Conservation (phyloP, 805 yeast genomes). For the Trichomonascus vanleenenianus region DNA sequence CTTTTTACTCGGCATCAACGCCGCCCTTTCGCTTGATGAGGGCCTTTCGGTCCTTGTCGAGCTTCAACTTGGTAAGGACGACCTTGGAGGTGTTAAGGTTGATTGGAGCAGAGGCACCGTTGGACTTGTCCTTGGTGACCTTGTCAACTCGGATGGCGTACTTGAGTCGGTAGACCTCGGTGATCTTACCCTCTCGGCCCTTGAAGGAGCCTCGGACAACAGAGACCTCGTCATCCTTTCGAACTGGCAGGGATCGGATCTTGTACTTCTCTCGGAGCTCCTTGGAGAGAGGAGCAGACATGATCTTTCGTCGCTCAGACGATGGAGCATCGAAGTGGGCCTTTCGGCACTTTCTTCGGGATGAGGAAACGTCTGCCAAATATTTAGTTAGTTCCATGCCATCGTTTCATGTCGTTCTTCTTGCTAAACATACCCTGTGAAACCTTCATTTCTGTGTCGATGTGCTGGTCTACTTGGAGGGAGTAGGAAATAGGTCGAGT, state of each 20-base stretch:
- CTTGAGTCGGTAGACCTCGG: slow-evolving; percentile 98
- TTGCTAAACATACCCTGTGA: slow-evolving; percentile 42
- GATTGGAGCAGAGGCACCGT: slow-evolving; percentile 95
- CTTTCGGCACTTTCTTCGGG: slow-evolving; percentile 99
- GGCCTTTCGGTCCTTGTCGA: slow-evolving; percentile 98
- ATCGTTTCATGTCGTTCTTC: background rate
- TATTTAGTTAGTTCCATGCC: background rate
- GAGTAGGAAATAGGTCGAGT: slow-evolving; percentile 33
- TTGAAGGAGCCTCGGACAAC: slow-evolving; percentile 98
- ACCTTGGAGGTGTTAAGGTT: slow-evolving; percentile 98
- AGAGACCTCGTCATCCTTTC: slow-evolving; percentile 92
- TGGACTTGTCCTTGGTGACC: slow-evolving; percentile 94
- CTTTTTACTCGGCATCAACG: slow-evolving; percentile 67
- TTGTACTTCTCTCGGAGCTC: slow-evolving; percentile 97
- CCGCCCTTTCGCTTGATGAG: slow-evolving; percentile 98
- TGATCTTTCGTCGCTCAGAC: slow-evolving; percentile 83
- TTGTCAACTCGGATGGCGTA: slow-evolving; percentile 94
- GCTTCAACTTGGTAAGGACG: slow-evolving; percentile 95
- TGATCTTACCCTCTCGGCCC: slow-evolving; percentile 98
- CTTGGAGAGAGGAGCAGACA: slow-evolving; percentile 98
- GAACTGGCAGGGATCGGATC: slow-evolving; percentile 91
- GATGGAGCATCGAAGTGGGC: slow-evolving; percentile 99
- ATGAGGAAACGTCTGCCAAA: slow-evolving; percentile 89
- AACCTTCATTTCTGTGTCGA: slow-evolving; percentile 44
- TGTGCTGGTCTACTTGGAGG: slow-evolving; percentile 1